Base-by-base conservation (phyloP, 768 basidiomycete species). In the Mycena metata region DNA sequence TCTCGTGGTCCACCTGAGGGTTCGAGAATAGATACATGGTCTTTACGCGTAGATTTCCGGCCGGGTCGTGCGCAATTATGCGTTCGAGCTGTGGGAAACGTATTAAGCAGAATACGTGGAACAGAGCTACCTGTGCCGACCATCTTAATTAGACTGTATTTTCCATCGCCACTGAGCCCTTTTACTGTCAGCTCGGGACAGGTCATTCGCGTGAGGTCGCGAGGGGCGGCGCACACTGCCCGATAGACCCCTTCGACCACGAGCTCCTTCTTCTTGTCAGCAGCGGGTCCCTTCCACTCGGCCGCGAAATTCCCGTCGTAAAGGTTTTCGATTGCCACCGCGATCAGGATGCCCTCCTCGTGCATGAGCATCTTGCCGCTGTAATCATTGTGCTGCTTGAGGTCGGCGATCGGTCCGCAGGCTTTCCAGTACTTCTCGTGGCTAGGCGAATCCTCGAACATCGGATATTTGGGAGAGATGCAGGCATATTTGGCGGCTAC, bases 111-210 rank as follows among this genome's bases (percentile, higher is more conserved):
- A 6, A 12, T 36, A 36, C 7, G 12, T 36, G 12, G 36, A 36
- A 7, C 7, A 36, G 21, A 47, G 45, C 16, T 17, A 24, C n/a
- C n/a, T n/a, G 33, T 26, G 39, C 66, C 42, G 26, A 67, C 66
- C 45, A 67, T 2, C 30, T 60, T 23, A 17, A 67, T 67, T 2
- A 67, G 19, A 43, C 35, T 47, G 36, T 49, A 69, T 39, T 69
- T 15, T 21, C 64, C 58, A 36, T 59, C 57, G 55, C 56, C 47
- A 9, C 45, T 21, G 15, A 66, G 57, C 16, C 58, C 66, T 3
- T 19, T 24, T 2, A 67, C 35, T 19, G 58, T 49, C 58, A 67
- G 47, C 58, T 67, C 66, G 8, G 66, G 66, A 46, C 66, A 67
- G 5, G 50, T 8, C 4, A 5, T 9, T 5, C 50, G 50, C 6